Percentiles rank a stretch among this genome's conserved stretches.
Evolutionary conservation across 139 green algal genomes (phyloP).

Genomic region (Closterium sp.): DNA sequence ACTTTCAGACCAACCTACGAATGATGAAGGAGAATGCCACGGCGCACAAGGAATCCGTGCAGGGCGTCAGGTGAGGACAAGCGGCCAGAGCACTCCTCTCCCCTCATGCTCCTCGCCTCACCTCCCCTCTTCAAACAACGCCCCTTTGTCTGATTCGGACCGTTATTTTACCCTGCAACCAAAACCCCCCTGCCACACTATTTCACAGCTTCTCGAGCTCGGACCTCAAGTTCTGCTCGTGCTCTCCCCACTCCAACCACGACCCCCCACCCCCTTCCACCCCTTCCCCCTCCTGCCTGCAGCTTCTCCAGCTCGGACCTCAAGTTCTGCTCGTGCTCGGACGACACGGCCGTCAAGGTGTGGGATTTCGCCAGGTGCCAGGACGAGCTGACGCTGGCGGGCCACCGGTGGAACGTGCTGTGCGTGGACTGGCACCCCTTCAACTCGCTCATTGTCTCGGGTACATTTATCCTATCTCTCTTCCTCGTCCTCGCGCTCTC

Average conservation of each 20-base stretch:
- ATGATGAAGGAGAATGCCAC: conserved; percentile 51
- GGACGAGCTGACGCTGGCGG: conserved; percentile 64
- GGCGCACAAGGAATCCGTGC: conserved; percentile 74
- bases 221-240: conserved; percentile 85
- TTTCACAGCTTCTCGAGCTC: conserved; percentile 59
- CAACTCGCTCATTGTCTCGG: conserved; percentile 73
- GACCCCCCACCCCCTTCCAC: too few relatives aligned
- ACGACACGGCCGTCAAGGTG: conserved; percentile 81
- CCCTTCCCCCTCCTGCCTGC: background rate
- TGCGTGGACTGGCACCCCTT: conserved; percentile 86
- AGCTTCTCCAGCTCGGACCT: conserved; percentile 69
- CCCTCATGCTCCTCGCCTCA: background rate
- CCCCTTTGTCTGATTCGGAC: too few relatives aligned
- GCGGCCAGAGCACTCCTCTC: too few relatives aligned
- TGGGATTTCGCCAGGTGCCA: conserved; percentile 70
- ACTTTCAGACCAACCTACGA: conserved; percentile 76
- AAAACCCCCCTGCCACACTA: too few relatives aligned
- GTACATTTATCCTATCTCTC: conserved; percentile 1
- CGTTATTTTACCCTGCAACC: too few relatives aligned
- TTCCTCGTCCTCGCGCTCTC: background rate
- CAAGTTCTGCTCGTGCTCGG: conserved; percentile 83
- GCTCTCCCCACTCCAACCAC: conserved; percentile 24
- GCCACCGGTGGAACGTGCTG: conserved; percentile 89
- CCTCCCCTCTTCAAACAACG: too few relatives aligned
- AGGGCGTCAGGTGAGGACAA: conserved; percentile 63